Conservation (phyloP, 352 stramenopile species). For the Phytopythium cucurbitacearum region DNA sequence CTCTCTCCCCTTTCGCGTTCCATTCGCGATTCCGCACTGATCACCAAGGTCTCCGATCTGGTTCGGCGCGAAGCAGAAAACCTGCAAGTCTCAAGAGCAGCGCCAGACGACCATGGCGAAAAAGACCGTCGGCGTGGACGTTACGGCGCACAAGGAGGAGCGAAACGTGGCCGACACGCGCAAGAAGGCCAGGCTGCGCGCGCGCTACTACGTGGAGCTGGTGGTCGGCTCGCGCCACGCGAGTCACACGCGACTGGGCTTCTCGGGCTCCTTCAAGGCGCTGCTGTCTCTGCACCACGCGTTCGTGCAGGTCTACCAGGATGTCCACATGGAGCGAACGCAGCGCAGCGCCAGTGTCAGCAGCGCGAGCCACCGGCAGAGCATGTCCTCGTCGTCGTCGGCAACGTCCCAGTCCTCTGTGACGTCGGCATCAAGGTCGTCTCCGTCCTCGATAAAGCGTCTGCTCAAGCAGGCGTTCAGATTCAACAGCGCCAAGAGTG, state of each 20-base stretch:
- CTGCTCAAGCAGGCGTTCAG: constrained; percentile 8
- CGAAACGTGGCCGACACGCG: constrained; percentile 40
- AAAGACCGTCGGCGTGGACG: constrained; percentile 40
- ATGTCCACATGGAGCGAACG: constrained; percentile 22
- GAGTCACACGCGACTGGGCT: constrained; percentile 54
- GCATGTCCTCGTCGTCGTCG: constrained; percentile 41
- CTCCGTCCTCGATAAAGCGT: constrained; percentile 20
- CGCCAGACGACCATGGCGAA: constrained; percentile 14
- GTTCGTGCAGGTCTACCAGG: constrained; percentile 35
- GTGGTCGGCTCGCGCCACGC: constrained; percentile 44
- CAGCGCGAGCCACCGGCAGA: constrained; percentile 15
- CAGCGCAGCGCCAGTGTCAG: not conserved
- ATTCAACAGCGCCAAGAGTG: constrained; percentile 1
- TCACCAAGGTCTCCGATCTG: too few relatives aligned
- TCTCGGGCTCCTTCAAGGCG: constrained; percentile 59
- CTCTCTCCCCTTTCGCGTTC: not conserved
- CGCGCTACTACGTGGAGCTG: constrained; percentile 74
- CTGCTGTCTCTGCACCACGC: constrained; percentile 45
- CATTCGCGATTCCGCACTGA: not conserved
- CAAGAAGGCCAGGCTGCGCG: constrained; percentile 39
- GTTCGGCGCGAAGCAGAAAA: too few relatives aligned
- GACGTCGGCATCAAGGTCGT: constrained; percentile 25
- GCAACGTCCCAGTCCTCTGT: constrained; percentile 38
- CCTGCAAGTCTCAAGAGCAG: constrained; percentile 1
- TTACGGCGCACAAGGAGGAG: constrained; percentile 65